Base-by-base conservation (phyloP, 2,329 filamentous ascomycete genomes). In the Pseudogymnoascus sp. region DNA sequence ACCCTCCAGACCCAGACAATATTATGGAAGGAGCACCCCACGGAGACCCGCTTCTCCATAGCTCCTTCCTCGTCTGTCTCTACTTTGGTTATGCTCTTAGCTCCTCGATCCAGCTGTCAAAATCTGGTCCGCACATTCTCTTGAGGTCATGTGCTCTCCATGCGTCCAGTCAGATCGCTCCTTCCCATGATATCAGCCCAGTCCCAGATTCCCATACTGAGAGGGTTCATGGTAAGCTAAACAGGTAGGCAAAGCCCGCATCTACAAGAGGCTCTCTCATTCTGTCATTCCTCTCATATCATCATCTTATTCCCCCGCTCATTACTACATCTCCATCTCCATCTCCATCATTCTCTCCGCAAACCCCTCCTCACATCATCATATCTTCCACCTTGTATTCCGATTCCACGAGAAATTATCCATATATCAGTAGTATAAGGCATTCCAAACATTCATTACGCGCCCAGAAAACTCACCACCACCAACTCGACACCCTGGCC, bases 121-220 rank as follows among this genome's bases (percentile, higher is more conserved):
- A 23, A 41, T 48, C 8, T 10, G 23, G n/a, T 30, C 19, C 21
- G 39, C 39, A 21, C 21, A 45, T 3, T 1, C 21, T 26, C 41
- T 48, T 13, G 23, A 30, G 41, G 41, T 48, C 41, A 48, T 48
- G 23, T 48, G 41, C 3, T 30, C 41, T 12, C 23, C 41, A 15
- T 28, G 6, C 21, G 15, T 15, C 41, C 41, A 48, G n/a, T 48
- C 41, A 30, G 6, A 8, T 48, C 41, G 23, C 41, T 48, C 41
- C n/a, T 48, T 48, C 41, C 41, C 41, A 48, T 48, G 8, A 48
- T 30, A 48, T 48, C 41, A 48, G 41, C 13, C 23, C 41, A 48
- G 13, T 28, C 23, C 41, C 23, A 30, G 13, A 48, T 18, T 48
- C n/a, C 18, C 23, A 48, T 28, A 18, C 41, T 18, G n/a, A 3